A percentile compares a stretch with the other conserved stretches of the same genome.
These are phyloP conservation scores for Laetiporus sulphureus DNA, from an alignment of 1,284 basidiomycete species.

Conservation along the genomic window DNA sequence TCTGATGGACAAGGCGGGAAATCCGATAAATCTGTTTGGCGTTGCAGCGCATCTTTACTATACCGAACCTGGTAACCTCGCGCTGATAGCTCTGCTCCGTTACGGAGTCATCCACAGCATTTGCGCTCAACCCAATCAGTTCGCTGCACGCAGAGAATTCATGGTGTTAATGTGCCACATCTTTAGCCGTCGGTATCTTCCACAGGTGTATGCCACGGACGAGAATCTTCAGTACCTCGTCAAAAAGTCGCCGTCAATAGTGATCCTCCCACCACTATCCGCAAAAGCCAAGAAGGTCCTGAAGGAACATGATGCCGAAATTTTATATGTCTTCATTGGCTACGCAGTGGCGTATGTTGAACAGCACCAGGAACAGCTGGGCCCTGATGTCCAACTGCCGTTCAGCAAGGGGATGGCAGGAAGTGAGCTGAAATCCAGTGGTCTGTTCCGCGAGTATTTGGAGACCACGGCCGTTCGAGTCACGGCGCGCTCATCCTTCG, in stretches of 20 bases:
- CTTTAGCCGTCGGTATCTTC: conserved; percentile 50
- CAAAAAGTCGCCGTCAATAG: conserved; percentile 45
- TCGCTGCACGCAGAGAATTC: conserved; percentile 41
- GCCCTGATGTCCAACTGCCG: conserved; percentile 37
- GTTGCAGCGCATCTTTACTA: conserved; percentile 56
- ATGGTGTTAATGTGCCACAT: conserved; percentile 51
- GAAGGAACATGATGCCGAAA: conserved; percentile 40
- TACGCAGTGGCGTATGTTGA: conserved; percentile 46
- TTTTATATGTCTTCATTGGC: conserved; percentile 43
- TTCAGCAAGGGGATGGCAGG: conserved; percentile 32
- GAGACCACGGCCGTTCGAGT: conserved; percentile 30
- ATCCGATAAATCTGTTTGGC: conserved; percentile 52
- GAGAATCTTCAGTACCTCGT: conserved; percentile 30
- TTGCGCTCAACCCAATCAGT: conserved; percentile 32
- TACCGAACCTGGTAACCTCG: conserved; percentile 64
- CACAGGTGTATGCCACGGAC: conserved; percentile 33
- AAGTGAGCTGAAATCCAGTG: conserved; percentile 6
- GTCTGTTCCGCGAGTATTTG: conserved; percentile 30
- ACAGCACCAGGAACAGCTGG: conserved; percentile 31
- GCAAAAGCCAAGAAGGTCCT: conserved; percentile 35
- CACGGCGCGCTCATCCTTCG: conserved; percentile 47
- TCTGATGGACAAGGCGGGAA: conserved; percentile 45
- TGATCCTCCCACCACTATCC: conserved; percentile 47
- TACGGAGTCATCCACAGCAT: conserved; percentile 53
- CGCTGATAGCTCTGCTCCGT: conserved; percentile 50